phyloP scores from a whole-genome alignment of 106 monocot species.

The Dendrobium huoshanense region DNA sequence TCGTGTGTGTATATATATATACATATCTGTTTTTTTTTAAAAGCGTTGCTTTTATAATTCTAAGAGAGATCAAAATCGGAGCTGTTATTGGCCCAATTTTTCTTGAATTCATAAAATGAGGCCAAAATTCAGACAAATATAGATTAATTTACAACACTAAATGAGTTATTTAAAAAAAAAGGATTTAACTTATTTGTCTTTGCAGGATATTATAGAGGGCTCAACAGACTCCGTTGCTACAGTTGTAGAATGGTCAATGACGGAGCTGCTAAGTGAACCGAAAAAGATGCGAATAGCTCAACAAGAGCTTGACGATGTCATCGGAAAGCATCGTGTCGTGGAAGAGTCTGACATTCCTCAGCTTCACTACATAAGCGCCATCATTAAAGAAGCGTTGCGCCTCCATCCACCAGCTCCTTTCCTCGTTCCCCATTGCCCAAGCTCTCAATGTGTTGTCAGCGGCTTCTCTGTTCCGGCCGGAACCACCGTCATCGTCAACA shows the following conservation, averaged over 20 bases:
- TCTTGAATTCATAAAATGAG: no score
- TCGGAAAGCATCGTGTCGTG: not conserved
- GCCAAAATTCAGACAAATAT: no score
- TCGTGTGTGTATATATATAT: no score
- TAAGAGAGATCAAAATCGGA: no score
- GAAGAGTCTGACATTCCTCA: constrained; percentile 11
- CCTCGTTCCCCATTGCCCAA: constrained; percentile 1
- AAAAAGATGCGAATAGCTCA: constrained; percentile 23
- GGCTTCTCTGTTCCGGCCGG: not conserved
- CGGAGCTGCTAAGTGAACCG: constrained; percentile 26
- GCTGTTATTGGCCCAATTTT: no score
- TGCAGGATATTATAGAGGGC: constrained; percentile 15
- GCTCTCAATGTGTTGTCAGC: not conserved
- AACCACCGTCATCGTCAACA: constrained; percentile 6
- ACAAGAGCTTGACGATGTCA: constrained; percentile 18
- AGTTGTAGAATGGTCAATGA: constrained; percentile 21
- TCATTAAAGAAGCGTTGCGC: constrained; percentile 10
- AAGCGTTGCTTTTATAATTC: no score
- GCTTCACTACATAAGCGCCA: not conserved
- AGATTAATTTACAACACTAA: no score
- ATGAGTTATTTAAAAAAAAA: no score
- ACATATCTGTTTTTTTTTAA: no score
- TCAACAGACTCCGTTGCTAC: constrained; percentile 15
- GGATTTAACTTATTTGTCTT: no score
- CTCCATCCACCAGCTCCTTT: constrained; percentile 8